phyloP scores from a whole-genome alignment of 257 asterid species.

The Salvia splendens region DNA sequence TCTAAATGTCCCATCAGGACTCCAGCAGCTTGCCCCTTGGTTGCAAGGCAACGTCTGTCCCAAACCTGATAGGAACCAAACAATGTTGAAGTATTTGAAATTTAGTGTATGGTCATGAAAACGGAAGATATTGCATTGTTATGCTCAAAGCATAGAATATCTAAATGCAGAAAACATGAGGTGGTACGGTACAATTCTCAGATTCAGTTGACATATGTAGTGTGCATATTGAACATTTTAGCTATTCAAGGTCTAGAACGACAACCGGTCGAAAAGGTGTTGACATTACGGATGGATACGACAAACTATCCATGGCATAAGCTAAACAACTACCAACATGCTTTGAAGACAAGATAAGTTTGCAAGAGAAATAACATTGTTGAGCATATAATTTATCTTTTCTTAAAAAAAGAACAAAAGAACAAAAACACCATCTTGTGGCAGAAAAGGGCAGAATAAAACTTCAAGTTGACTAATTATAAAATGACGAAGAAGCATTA shows the following conservation, averaged over 20 bases:
- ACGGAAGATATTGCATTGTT: background rate
- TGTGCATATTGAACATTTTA: background rate
- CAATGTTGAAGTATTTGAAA: background rate
- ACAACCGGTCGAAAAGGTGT: background rate
- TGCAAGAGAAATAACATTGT: too few species aligned
- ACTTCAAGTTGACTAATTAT: constrained; percentile 15
- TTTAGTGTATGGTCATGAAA: constrained; percentile 2
- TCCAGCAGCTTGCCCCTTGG: constrained; percentile 68
- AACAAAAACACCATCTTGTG: background rate
- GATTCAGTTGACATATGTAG: background rate
- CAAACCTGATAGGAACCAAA: constrained; percentile 60
- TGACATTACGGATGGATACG: background rate
- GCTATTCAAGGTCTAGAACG: background rate
- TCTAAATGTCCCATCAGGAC: constrained; percentile 89
- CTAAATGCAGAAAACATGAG: background rate
- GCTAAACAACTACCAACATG: background rate
- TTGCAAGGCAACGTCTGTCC: constrained; percentile 86
- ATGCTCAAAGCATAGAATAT: background rate
- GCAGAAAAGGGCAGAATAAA: background rate
- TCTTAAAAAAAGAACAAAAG: background rate
- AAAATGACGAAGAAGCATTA: constrained; percentile 35
- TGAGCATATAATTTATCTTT: too few species aligned
- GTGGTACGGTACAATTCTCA: background rate
- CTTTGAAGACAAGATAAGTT: too few species aligned
- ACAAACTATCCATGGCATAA: background rate